Evolutionary conservation across 192 early-diverging fungal genomes (phyloP), one percentile per base, ranked within the genome.

Genomic region (Linnemannia hyalina): DNA sequence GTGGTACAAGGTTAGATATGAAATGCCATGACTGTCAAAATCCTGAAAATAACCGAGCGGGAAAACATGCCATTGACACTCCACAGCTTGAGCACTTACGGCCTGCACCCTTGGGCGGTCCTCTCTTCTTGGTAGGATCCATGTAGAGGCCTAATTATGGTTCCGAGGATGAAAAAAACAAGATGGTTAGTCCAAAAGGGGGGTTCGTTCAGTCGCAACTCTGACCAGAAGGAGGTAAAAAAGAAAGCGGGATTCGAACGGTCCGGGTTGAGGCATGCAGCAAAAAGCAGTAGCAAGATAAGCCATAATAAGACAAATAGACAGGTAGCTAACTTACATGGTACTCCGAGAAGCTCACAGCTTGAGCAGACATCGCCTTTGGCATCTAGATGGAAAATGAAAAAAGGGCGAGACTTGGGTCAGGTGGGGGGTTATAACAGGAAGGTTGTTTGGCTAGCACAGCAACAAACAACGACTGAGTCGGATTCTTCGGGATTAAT

Each of bases 91-190:
- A 47, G 26, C 23, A 80, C 84, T 40, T 86, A 86, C 84, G 78
- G 70, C 84, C 84, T 49, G 84, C 78, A 23, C 84, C 84, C 81
- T 96, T 96, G 18, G 95, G 95, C 29, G 96, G 96, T 4, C 96
- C 96, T 44, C 96, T 92, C 89, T 97, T 95, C 74, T 95, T 95
- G 36, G 93, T 87, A 16, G 89, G 86, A 81, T 90, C 89, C 35
- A 88, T 72, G 42, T 78, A 86, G 10, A 70, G 65, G 52, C 83
- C 83, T 85, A 74, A 35, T 11, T 35, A 57, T 20, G 41, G 42
- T 46, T 69, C 22, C 29, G 36, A 63, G n/a, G 44, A 49, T 36
- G 32, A 35, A 32, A 65, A 32, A 9, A 65, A 29, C 55, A 23
- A 26, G 10, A 29, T 65, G 29, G 13, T 32, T 60, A 29, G 55